Evolutionary conservation across 2,329 filamentous ascomycete genomes (phyloP), one percentile per base, ranked within the genome.

Genomic region (Aspergillus neotritici): DNA sequence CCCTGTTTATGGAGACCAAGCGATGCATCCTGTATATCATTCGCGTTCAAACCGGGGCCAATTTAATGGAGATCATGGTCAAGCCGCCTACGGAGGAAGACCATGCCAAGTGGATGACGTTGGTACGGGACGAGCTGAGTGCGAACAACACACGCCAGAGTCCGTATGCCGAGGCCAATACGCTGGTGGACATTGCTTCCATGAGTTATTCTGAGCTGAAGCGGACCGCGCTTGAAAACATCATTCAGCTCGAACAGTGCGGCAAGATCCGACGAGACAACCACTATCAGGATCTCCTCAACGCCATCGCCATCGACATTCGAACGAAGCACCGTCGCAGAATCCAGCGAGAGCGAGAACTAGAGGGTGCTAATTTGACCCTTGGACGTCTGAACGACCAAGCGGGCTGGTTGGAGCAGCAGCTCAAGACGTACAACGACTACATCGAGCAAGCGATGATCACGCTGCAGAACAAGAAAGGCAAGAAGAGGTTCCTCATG

Each of bases 361-460:
- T 97, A 31, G 93, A 98, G 55, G 68, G 69, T 33, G 69, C 72
- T 30, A 66, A 67, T 31, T 59, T 74, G 46, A 74, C 72, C 5
- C 65, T 74, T 15, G 65, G 63, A 5, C 66, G 73, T 33, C 62
- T 75, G 32, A 69, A 72, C 29, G 73, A 73, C 43, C 71, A 98
- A 71, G 90, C 91, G 31, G 80, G 82, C 52, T 98, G 94, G 68
- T 78, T 98, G 8, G 93, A 98, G 62, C 86, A 89, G 56, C 93
- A 98, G 69, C 80, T 94, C 48, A 95, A 95, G 75, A 93, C 84
- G 52, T 98, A 98, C 71, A 95, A 98, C 63, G 89, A 98, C 70
- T 98, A 98, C 69, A 95, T 98, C 61, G 94, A 98, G 71, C 90
- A 95, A 66, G 91, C 93, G 37, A 96, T 98, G 87, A 78, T 90